Evolutionary conservation across 805 yeast genomes (phyloP).

Genomic region (Sugiyamaella valdiviana): DNA sequence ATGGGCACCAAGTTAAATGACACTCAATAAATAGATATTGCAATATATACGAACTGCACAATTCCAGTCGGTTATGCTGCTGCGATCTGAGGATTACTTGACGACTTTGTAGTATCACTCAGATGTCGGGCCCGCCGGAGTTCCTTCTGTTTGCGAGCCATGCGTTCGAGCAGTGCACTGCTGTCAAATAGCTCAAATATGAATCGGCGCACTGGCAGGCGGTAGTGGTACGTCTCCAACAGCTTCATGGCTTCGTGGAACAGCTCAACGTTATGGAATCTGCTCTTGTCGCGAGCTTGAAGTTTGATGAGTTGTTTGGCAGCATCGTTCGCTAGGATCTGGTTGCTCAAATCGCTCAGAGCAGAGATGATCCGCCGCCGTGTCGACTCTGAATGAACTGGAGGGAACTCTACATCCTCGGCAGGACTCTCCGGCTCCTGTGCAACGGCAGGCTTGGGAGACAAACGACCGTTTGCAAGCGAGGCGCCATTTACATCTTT

Average conservation of each 20-base stretch:
- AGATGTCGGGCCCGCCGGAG: constrained; percentile 16
- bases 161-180: constrained; percentile 45
- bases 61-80: neutral
- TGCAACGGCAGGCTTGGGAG: neutral
- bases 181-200: constrained; percentile 59
- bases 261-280: constrained; percentile 51
- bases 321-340: constrained; percentile 47
- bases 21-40: no score
- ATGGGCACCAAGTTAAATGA: no score
- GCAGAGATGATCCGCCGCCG: constrained; percentile 23
- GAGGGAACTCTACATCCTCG: constrained; percentile 20
- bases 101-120: constrained; percentile 5
- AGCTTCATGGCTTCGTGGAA: constrained; percentile 47
- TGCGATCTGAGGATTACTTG: neutral
- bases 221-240: constrained; percentile 53
- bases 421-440: neutral
- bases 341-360: constrained; percentile 53
- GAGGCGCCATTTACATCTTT: neutral
- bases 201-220: constrained; percentile 56
- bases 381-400: constrained; percentile 18
- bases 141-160: constrained; percentile 31
- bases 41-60: neutral
- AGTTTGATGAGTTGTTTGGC: constrained; percentile 51
- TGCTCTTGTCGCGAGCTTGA: constrained; percentile 43
- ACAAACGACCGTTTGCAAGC: neutral